A percentile compares a stretch with the other conserved stretches of the same genome.
phyloP scores from a whole-genome alignment of 176 grass and related monocot species.

The Paspalum notatum region DNA sequence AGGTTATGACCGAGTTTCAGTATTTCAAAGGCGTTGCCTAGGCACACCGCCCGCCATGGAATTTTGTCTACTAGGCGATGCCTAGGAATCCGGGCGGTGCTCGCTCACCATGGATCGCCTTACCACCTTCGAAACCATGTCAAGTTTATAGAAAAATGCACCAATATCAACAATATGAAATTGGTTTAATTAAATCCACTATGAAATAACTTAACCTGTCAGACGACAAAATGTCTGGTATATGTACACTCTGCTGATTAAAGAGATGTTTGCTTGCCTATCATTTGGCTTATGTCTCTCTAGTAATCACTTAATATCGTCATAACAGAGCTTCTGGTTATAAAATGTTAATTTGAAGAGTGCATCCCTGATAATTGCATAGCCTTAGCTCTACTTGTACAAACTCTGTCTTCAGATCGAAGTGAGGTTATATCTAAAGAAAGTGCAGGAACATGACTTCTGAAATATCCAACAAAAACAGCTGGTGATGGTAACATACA shows the following conservation, averaged over 20 bases:
- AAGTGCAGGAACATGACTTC: slow-evolving; percentile 48
- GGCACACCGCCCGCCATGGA: too few relatives aligned
- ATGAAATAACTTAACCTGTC: too few relatives aligned
- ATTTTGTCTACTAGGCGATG: too few relatives aligned
- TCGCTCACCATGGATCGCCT: too few relatives aligned
- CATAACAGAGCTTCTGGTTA: slow-evolving; percentile 31
- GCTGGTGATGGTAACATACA: slow-evolving; percentile 52
- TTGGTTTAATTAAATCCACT: too few relatives aligned
- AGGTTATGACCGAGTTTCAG: too few relatives aligned
- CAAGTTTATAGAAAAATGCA: too few relatives aligned
- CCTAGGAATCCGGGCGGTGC: too few relatives aligned
- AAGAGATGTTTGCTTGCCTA: background rate
- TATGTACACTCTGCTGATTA: background rate
- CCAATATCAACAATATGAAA: too few relatives aligned
- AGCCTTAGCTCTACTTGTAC: slow-evolving; percentile 18
- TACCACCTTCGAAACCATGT: too few relatives aligned
- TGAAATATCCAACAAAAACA: slow-evolving; percentile 46
- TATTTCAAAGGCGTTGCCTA: too few relatives aligned
- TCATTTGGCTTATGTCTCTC: background rate
- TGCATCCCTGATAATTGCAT: background rate
- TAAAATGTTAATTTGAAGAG: background rate
- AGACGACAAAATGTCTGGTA: slow-evolving; percentile 12
- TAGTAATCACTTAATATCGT: background rate
- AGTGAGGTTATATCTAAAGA: slow-evolving; percentile 49
- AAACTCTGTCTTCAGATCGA: slow-evolving; percentile 61